These are phyloP conservation scores for Cucurbita argyrosperma DNA, from an alignment of 306 rosid genomes.

Conservation along the genomic window DNA sequence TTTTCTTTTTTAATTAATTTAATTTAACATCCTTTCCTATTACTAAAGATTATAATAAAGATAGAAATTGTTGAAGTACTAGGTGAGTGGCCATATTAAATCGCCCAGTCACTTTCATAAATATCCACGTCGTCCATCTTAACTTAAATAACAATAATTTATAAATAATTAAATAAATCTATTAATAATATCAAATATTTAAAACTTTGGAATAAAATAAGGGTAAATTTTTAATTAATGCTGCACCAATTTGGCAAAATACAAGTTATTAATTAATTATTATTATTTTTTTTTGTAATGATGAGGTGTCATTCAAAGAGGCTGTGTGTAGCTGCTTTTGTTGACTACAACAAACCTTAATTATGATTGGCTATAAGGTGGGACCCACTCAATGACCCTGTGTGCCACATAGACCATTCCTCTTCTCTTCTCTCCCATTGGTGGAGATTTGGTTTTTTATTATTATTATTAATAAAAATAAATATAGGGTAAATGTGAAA, in stretches of 20 bases:
- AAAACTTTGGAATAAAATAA: neutral
- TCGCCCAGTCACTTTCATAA: neutral
- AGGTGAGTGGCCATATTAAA: neutral
- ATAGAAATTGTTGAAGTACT: neutral
- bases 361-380: neutral
- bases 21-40: neutral
- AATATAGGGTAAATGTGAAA: too few species aligned
- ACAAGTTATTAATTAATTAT: too few species aligned
- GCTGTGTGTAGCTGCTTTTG: neutral
- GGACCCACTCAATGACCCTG: neutral
- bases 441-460: neutral
- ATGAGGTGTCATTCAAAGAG: constrained; percentile 2
- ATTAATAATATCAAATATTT: neutral
- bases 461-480: too few species aligned
- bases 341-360: neutral
- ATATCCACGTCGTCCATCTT: neutral
- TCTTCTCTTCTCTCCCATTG: constrained; percentile 1
- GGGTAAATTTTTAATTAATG: neutral
- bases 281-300: neutral
- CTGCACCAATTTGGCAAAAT: neutral
- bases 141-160: neutral
- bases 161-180: neutral
- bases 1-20: too few species aligned
- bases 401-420: neutral
- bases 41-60: neutral